A percentile compares a stretch with the other conserved stretches of the same genome.
These are phyloP conservation scores for Chlorencoelia australis DNA, from an alignment of 2,329 filamentous ascomycete species.

Conservation along the genomic window DNA sequence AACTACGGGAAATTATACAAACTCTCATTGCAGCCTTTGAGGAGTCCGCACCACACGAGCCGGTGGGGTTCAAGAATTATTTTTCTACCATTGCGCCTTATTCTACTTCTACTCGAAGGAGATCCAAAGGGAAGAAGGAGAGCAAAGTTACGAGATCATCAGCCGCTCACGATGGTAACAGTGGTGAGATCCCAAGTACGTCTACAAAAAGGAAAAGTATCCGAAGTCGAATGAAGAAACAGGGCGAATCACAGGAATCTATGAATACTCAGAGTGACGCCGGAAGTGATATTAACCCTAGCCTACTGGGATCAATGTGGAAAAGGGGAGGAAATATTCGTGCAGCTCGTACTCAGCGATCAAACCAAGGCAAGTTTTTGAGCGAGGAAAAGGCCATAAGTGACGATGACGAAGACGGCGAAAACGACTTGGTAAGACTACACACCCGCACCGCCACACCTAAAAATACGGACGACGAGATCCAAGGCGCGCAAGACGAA, in stretches of 20 bases:
- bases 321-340: not conserved
- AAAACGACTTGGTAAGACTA: no score
- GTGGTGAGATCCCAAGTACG: constrained; percentile 1
- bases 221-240: constrained; percentile 2
- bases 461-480: no score
- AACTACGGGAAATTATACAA: constrained; percentile 21
- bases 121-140: not conserved
- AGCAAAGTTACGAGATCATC: no score
- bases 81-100: no score
- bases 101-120: constrained; percentile 3
- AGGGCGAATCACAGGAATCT: not conserved
- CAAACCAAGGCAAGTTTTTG: not conserved
- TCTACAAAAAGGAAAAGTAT: constrained; percentile 5
- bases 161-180: not conserved
- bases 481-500: no score
- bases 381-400: constrained; percentile 6
- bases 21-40: constrained; percentile 21
- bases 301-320: not conserved
- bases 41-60: constrained; percentile 15
- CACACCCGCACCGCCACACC: no score
- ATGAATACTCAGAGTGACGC: not conserved
- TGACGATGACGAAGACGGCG: constrained; percentile 3
- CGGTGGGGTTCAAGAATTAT: constrained; percentile 9
- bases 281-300: not conserved
- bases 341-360: not conserved